phyloP scores from a whole-genome alignment of 148 eudicot genomes.

The Talinum fruticosum region DNA sequence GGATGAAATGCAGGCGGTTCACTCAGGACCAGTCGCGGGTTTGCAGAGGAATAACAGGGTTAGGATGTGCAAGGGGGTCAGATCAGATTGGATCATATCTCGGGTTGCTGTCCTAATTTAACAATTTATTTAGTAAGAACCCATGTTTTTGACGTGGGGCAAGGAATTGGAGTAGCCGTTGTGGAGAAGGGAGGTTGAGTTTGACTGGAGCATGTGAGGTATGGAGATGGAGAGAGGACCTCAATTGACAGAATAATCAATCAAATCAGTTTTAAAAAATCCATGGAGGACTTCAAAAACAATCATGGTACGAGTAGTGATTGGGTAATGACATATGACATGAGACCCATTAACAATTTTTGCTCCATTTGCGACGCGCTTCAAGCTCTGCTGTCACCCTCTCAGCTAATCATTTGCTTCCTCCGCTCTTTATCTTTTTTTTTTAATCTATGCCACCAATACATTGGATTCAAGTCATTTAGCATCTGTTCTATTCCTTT shows the following conservation, averaged over 20 bases:
- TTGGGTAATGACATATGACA: not conserved
- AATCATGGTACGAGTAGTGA: not conserved
- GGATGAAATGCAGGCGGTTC: too few species aligned
- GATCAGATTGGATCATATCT: too few species aligned
- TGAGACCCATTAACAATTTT: constrained; percentile 1
- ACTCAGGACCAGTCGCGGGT: too few species aligned
- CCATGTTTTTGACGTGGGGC: too few species aligned
- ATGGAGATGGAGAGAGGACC: not conserved
- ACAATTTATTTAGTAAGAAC: too few species aligned
- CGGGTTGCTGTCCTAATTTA: too few species aligned
- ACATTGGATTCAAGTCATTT: too few species aligned
- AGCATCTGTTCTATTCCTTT: too few species aligned
- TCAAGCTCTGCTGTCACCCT: not conserved
- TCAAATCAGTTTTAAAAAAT: not conserved
- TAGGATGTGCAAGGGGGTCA: too few species aligned
- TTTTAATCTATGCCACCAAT: too few species aligned
- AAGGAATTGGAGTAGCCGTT: not conserved
- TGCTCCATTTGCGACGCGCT: not conserved
- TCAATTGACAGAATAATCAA: not conserved
- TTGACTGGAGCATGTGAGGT: not conserved
- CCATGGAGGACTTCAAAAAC: not conserved
- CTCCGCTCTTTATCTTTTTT: not conserved
- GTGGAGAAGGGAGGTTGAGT: not conserved
- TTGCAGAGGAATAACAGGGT: too few species aligned
- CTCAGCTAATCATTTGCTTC: not conserved